phyloP scores from a whole-genome alignment of 495 filamentous ascomycete species.

The Friedmanniomyces endolithicus region DNA sequence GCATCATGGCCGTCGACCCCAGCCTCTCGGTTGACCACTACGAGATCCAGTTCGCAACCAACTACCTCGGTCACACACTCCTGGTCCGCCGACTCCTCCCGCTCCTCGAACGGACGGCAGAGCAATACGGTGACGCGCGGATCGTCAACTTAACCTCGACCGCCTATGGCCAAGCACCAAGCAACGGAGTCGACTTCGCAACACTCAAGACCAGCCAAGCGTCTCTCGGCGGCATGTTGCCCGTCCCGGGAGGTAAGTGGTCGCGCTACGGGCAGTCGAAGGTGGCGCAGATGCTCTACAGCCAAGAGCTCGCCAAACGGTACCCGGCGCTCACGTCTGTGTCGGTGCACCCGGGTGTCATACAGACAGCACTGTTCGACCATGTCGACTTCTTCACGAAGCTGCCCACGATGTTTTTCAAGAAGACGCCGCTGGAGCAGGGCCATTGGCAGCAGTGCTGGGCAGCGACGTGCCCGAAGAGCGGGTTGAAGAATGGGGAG shows the following conservation, averaged over 20 bases:
- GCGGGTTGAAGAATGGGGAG: slow-evolving; percentile 20
- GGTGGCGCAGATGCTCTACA: slow-evolving; percentile 36
- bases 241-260: not conserved
- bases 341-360: slow-evolving; percentile 6
- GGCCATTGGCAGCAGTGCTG: slow-evolving; percentile 26
- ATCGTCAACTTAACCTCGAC: slow-evolving; percentile 28
- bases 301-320: slow-evolving; percentile 27
- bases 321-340: slow-evolving; percentile 15
- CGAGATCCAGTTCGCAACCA: slow-evolving; percentile 29
- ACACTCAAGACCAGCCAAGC: slow-evolving; percentile 21
- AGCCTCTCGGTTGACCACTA: slow-evolving; percentile 8
- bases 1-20: slow-evolving; percentile 11
- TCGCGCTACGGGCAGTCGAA: slow-evolving; percentile 34
- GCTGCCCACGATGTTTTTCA: not conserved
- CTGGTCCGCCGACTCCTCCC: slow-evolving; percentile 31
- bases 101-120: slow-evolving; percentile 21
- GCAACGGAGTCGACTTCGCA: slow-evolving; percentile 22
- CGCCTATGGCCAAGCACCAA: slow-evolving; percentile 24
- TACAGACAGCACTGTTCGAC: not conserved
- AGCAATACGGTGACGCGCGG: slow-evolving; percentile 16
- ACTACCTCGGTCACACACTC: slow-evolving; percentile 33
- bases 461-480: slow-evolving; percentile 20
- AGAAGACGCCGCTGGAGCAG: slow-evolving; percentile 1
- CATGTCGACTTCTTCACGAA: not conserved
- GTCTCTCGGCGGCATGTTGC: not conserved